Percentiles rank a stretch among this genome's conserved stretches.
phyloP scores from a whole-genome alignment of 2,329 filamentous ascomycete species.

The Sporothrix sp. region DNA sequence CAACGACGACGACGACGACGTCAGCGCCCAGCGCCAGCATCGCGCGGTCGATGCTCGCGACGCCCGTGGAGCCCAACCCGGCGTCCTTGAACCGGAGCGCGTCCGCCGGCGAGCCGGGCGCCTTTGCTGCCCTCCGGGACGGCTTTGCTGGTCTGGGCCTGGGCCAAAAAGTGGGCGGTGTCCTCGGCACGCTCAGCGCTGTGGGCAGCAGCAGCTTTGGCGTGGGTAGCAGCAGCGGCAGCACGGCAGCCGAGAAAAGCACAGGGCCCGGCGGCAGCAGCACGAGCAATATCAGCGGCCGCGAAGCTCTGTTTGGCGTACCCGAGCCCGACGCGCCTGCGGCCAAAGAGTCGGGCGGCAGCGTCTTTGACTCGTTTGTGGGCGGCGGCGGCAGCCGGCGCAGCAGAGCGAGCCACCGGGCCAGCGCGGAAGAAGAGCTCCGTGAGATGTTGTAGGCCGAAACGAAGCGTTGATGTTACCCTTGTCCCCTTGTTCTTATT shows the following conservation, averaged over 20 bases:
- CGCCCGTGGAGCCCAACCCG: neutral
- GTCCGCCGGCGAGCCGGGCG: constrained; percentile 14
- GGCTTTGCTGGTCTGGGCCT: constrained; percentile 19
- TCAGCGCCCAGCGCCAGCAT: constrained; percentile 2
- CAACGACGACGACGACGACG: neutral
- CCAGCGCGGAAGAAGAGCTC: constrained; percentile 17
- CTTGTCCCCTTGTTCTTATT: neutral
- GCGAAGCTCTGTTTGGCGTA: constrained; percentile 12
- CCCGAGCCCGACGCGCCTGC: neutral
- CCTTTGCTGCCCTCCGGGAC: constrained; percentile 18
- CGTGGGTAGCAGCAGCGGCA: constrained; percentile 14
- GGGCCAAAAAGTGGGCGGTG: constrained; percentile 18
- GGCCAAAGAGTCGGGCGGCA: neutral
- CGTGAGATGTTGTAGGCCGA: constrained; percentile 14
- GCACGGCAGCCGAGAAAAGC: neutral
- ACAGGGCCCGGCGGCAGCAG: neutral
- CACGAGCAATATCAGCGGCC: constrained; percentile 9
- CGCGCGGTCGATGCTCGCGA: constrained; percentile 17
- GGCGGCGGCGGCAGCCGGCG: constrained; percentile 1
- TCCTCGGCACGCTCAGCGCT: constrained; percentile 17
- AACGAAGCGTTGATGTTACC: neutral
- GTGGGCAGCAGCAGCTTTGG: constrained; percentile 6
- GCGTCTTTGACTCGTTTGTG: constrained; percentile 12
- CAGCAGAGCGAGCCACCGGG: constrained; percentile 7
- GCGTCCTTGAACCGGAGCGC: constrained; percentile 14